Percentiles rank a stretch among this genome's conserved stretches.
These are phyloP conservation scores for Lachancea sp. DNA, from an alignment of 805 yeast genomes.

Conservation along the genomic window DNA sequence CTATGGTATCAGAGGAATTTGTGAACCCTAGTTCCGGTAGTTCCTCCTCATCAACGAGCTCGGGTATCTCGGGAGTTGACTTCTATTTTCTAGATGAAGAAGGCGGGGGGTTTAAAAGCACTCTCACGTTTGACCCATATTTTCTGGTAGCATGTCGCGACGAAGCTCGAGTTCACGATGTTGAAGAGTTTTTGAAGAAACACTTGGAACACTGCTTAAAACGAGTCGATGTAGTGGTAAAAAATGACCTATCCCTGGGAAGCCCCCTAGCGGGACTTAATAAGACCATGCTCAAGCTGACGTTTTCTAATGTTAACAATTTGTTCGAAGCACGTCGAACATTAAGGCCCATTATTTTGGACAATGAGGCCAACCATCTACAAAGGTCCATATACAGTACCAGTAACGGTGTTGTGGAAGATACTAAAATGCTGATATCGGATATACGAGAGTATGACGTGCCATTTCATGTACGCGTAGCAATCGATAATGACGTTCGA, in stretches of 20 bases:
- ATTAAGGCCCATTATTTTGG: slow-evolving; percentile 61
- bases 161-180: slow-evolving; percentile 46
- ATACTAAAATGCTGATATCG: slow-evolving; percentile 53
- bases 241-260: slow-evolving; percentile 76
- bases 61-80: slow-evolving; percentile 87
- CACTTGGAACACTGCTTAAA: slow-evolving; percentile 60
- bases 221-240: slow-evolving; percentile 45
- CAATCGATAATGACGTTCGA: slow-evolving; percentile 81
- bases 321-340: slow-evolving; percentile 66
- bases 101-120: slow-evolving; percentile 91
- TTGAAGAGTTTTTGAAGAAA: slow-evolving; percentile 76
- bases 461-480: slow-evolving; percentile 91
- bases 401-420: slow-evolving; percentile 37
- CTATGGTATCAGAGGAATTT: slow-evolving; percentile 51
- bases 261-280: slow-evolving; percentile 81
- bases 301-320: slow-evolving; percentile 70
- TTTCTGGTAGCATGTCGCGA: slow-evolving; percentile 59
- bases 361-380: slow-evolving; percentile 55
- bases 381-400: slow-evolving; percentile 56
- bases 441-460: slow-evolving; percentile 94
- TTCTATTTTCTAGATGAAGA: slow-evolving; percentile 92
- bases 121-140: slow-evolving; percentile 81
- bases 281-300: slow-evolving; percentile 56
- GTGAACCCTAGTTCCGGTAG: slow-evolving; percentile 4
- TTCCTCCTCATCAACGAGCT: slow-evolving; percentile 4